Base-by-base conservation (phyloP, 2,329 filamentous ascomycete species). In the Ceratocystis alfenasii region DNA sequence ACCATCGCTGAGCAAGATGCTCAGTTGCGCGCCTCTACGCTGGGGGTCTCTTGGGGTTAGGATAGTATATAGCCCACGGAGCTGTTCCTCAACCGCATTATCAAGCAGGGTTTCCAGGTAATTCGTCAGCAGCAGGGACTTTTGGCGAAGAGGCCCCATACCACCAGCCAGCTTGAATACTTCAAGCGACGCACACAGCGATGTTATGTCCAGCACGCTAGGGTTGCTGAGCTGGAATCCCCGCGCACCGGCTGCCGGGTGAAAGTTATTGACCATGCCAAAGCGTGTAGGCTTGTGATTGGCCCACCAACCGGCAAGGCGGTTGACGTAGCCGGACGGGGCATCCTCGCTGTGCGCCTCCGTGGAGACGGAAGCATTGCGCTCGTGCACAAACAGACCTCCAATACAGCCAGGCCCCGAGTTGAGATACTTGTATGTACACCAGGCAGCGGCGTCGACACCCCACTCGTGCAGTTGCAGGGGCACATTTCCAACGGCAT, bases 401-500 rank as follows among this genome's bases (percentile, higher is more conserved):
- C 84, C 90, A 69, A 95, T 95, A 17, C 86, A 81, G 3, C 91
- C 91, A 0, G 91, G 90, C 0, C 91, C 91, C 30, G 86, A 85
- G 73, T 95, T 95, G 74, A 95, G 82, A 77, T 96, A 96, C 77
- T 96, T 96, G 80, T 96, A 96, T 20, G 87, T 92, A 75, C 91
- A 96, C 91, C 91, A 96, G 65, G 83, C 89, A 17, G 92, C 91
- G 71, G 95, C 95, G 74, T 96, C 91, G 44, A 95, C 90, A 70
- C 88, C 82, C 91, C 91, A 96, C 71, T 93, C 89, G 74, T 95
- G 90, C 22, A 96, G 80, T 67, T 80, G 76, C 20, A 96, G 76
- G 50, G 88, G 85, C 1, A 95, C 88, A 72, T 96, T 96, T 41
- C 91, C 91, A 25, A 83, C 88, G 0, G 90, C 89, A 74, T 95